These are phyloP conservation scores for Teratosphaeriaceae sp. DNA, from an alignment of 2,329 filamentous ascomycete genomes.

Conservation along the genomic window DNA sequence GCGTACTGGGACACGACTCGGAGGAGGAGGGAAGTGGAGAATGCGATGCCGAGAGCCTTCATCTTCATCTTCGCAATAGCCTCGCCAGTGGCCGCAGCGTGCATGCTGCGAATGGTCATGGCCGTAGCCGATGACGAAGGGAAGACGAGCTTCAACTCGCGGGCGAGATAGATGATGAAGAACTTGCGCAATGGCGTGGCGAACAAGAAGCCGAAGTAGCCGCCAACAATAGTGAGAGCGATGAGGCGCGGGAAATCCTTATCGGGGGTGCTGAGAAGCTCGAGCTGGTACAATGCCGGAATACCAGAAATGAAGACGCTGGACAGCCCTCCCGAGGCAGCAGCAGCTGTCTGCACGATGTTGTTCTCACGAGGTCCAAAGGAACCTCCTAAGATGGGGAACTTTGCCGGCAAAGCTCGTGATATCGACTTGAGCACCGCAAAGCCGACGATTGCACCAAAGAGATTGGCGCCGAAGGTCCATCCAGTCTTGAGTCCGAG, in stretches of 20 bases:
- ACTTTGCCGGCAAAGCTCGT: slow-evolving; percentile 39
- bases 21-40: slow-evolving; percentile 44
- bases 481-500: slow-evolving; percentile 47
- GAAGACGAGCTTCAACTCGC: slow-evolving; percentile 54
- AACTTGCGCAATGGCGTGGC: slow-evolving; percentile 56
- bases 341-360: slow-evolving; percentile 55
- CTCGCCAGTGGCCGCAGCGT: slow-evolving; percentile 48
- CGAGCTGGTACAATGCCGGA: slow-evolving; percentile 54
- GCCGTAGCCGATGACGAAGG: slow-evolving; percentile 55
- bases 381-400: slow-evolving; percentile 47
- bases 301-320: slow-evolving; percentile 54
- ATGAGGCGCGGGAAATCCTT: slow-evolving; percentile 53
- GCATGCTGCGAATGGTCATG: slow-evolving; percentile 58
- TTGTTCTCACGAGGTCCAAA: slow-evolving; percentile 59
- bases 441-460: slow-evolving; percentile 52
- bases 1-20: slow-evolving; percentile 55
- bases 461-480: slow-evolving; percentile 34
- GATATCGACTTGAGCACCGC: slow-evolving; percentile 51
- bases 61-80: slow-evolving; percentile 51
- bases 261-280: slow-evolving; percentile 44
- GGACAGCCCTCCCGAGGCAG: slow-evolving; percentile 52
- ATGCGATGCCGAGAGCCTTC: slow-evolving; percentile 48
- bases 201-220: slow-evolving; percentile 60
- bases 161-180: slow-evolving; percentile 60
- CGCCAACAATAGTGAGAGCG: slow-evolving; percentile 55